Conservation (phyloP, 306 rosid species). For the Trifolium subterraneum region DNA sequence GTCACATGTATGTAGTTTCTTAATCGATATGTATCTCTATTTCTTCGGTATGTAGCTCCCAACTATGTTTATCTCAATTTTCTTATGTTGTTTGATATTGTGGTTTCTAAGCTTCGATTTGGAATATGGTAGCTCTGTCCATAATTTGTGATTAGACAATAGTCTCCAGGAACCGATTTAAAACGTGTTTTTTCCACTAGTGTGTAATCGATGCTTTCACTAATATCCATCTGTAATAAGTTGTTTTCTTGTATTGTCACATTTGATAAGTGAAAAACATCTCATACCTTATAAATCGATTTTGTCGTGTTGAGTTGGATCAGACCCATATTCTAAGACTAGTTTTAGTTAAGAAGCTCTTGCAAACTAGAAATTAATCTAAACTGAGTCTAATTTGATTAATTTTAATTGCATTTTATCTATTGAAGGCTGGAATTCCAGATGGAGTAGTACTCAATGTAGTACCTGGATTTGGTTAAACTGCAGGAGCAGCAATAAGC, state of each 20-base stretch:
- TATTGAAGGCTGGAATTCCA: conserved; percentile 81
- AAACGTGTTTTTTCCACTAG: too few species aligned
- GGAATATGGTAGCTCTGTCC: too few species aligned
- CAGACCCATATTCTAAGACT: neutral
- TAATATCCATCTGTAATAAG: neutral
- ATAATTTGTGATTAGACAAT: too few species aligned
- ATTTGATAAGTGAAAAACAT: neutral
- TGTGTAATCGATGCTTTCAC: neutral
- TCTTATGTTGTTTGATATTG: too few species aligned
- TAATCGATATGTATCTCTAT: too few species aligned
- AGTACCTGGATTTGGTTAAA: conserved; percentile 75
- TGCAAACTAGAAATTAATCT: neutral
- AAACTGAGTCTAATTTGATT: neutral
- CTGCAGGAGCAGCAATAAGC: conserved; percentile 79
- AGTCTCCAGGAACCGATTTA: too few species aligned
- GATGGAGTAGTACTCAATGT: conserved; percentile 91
- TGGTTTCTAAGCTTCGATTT: too few species aligned
- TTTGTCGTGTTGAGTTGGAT: neutral
- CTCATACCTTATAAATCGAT: too few species aligned
- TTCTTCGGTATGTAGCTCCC: too few species aligned
- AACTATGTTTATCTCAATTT: too few species aligned
- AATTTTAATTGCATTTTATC: neutral
- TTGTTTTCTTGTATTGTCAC: neutral
- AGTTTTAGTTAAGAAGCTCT: neutral
- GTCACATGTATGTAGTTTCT: too few species aligned